Percentiles rank a stretch among this genome's conserved stretches.
Evolutionary conservation across 2,329 filamentous ascomycete genomes (phyloP).

Genomic region (Eutypella sp.): DNA sequence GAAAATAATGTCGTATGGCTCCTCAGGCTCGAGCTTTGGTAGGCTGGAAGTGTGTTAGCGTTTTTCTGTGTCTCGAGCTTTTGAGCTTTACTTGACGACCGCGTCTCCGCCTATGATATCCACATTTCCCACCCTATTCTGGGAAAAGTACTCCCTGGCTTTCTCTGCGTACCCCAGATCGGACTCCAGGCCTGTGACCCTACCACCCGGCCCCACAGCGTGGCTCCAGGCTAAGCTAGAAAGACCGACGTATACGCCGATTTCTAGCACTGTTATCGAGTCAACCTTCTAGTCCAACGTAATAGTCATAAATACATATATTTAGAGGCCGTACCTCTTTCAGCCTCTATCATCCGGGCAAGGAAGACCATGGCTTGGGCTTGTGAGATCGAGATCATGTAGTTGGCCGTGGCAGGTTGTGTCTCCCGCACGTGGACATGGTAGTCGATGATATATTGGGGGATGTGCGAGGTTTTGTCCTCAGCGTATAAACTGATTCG

Average conservation of each 20-base stretch:
- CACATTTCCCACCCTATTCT: conserved; percentile 37
- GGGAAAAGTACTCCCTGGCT: conserved; percentile 34
- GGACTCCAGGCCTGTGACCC: conserved; percentile 42
- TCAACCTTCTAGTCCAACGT: neutral
- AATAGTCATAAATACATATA: neutral
- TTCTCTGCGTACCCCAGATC: conserved; percentile 36
- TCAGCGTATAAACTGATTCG: conserved; percentile 25
- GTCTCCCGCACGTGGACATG: conserved; percentile 16
- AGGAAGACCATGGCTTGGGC: conserved; percentile 37
- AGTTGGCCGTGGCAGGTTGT: conserved; percentile 18
- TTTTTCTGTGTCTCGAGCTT: no score
- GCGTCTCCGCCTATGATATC: conserved; percentile 44
- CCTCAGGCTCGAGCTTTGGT: conserved; percentile 23
- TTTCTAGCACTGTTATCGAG: conserved; percentile 36
- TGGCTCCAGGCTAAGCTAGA: conserved; percentile 45
- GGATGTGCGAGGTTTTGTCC: conserved; percentile 23
- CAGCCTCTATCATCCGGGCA: conserved; percentile 35
- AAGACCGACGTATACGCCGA: conserved; percentile 45
- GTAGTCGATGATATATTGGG: conserved; percentile 22
- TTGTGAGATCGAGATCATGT: conserved; percentile 39
- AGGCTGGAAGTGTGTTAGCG: conserved; percentile 16
- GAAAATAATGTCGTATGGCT: conserved; percentile 50
- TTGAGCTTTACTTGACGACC: conserved; percentile 39
- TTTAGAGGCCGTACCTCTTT: conserved; percentile 26
- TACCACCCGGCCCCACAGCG: conserved; percentile 37